A percentile compares a stretch with the other conserved stretches of the same genome.
Evolutionary conservation across 257 asterid species (phyloP).

Genomic region (Primulina eburnea): DNA sequence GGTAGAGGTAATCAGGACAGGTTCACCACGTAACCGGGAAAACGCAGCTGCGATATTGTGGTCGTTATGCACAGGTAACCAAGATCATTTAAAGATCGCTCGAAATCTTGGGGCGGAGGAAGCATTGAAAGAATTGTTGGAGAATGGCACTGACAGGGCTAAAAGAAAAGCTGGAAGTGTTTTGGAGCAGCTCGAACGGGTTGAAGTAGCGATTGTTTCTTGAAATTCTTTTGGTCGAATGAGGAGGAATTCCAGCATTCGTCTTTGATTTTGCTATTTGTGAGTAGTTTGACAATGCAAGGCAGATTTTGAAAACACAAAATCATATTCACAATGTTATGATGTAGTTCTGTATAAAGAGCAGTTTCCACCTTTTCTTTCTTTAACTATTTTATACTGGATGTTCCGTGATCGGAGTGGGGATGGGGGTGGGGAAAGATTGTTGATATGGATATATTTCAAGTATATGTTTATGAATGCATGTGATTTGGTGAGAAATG

Average conservation of each 20-base stretch:
- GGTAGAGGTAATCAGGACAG: constrained; percentile 74
- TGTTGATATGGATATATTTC: neutral
- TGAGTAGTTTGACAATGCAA: constrained; percentile 1
- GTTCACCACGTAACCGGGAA: constrained; percentile 85
- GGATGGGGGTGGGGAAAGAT: no score
- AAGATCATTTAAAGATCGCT: constrained; percentile 42
- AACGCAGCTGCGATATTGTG: constrained; percentile 84
- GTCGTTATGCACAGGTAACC: constrained; percentile 68
- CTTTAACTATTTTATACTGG: neutral
- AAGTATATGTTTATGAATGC: neutral
- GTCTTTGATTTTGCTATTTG: constrained; percentile 12
- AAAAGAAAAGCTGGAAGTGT: constrained; percentile 80
- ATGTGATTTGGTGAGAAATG: neutral
- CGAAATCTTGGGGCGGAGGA: constrained; percentile 81
- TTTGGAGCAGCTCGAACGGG: constrained; percentile 69
- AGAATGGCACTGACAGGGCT: constrained; percentile 88
- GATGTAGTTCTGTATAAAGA: neutral
- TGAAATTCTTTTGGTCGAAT: constrained; percentile 29
- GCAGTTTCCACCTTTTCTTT: neutral
- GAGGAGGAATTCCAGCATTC: neutral
- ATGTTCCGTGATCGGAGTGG: neutral
- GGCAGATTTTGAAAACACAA: neutral
- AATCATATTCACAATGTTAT: neutral
- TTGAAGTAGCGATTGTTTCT: constrained; percentile 39
- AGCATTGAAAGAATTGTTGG: constrained; percentile 74